phyloP scores from a whole-genome alignment of 805 yeast species.

The Kodamaea leandrae region DNA sequence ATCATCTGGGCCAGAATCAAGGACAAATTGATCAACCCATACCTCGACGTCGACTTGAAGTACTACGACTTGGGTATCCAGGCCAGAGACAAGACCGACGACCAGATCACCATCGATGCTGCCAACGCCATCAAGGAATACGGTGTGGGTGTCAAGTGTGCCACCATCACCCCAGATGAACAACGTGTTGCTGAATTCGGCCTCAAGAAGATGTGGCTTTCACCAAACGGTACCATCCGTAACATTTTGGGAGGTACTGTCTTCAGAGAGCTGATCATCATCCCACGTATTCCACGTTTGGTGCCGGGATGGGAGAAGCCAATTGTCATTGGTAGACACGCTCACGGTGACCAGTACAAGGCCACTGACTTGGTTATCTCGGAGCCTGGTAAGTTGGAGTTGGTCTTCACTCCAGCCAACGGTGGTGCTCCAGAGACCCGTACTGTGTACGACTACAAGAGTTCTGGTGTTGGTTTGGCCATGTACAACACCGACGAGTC shows the following conservation, averaged over 20 bases:
- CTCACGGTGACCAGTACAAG: slow-evolving; percentile 94
- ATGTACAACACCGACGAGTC: slow-evolving; percentile 97
- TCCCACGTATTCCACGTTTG: slow-evolving; percentile 81
- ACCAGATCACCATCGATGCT: slow-evolving; percentile 83
- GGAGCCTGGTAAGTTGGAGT: slow-evolving; percentile 72
- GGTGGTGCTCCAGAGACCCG: slow-evolving; percentile 55
- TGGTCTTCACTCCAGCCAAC: slow-evolving; percentile 70
- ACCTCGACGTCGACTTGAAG: slow-evolving; percentile 80
- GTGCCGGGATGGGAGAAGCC: slow-evolving; percentile 94
- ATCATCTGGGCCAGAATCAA: slow-evolving; percentile 92
- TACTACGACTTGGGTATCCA: slow-evolving; percentile 89
- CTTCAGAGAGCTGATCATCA: slow-evolving; percentile 93
- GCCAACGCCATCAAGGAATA: slow-evolving; percentile 86
- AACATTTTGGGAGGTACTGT: slow-evolving; percentile 95
- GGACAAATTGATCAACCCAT: slow-evolving; percentile 82
- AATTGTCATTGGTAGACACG: slow-evolving; percentile 95
- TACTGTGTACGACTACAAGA: slow-evolving; percentile 66
- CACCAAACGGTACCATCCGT: slow-evolving; percentile 96
- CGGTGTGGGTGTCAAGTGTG: slow-evolving; percentile 95
- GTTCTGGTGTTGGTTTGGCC: slow-evolving; percentile 79
- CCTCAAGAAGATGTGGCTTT: slow-evolving; percentile 94
- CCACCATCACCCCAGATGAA: slow-evolving; percentile 98
- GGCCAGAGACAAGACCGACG: slow-evolving; percentile 84
- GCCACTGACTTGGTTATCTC: slow-evolving; percentile 84
- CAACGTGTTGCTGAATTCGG: slow-evolving; percentile 88